Base-by-base conservation (phyloP, 805 yeast species). In the Wickerhamiella kurtzmanii region DNA sequence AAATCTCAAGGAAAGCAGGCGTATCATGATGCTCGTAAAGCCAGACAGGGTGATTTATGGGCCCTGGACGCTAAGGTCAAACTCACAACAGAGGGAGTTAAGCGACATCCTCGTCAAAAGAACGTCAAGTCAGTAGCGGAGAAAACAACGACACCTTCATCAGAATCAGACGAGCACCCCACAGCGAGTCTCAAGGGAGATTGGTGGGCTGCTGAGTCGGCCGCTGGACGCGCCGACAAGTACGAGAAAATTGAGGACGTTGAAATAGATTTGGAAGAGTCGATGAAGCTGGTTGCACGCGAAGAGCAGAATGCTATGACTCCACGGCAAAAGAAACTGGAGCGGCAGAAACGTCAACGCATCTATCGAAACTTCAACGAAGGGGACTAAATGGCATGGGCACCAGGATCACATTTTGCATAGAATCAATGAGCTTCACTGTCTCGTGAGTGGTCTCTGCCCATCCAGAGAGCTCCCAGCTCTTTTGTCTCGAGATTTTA, bases 21-120 rank as follows among this genome's bases (percentile, higher is more conserved):
- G 2, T 92, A 85, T 55, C 94, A 84, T 58, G 97, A 92, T 66
- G 95, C 95, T 0, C 72, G 96, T 47, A 89, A 92, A 61, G 76
- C 85, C 0, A 64, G 63, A n/a, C 74, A 75, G 59, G 95, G 96
- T 19, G 98, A 92, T 60, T 64, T 80, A 45, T 92, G 97, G 98
- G 80, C 82, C 0, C 62, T 79, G 37, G 82, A 73, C 35, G 79
- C 79, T 2, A 82, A 81, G 60, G 68, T 76, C 2, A 71, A 69
- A 22, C 64, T 60, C 43, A 32, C 18, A 4, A 53, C 66, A n/a
- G 64, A 63, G 15, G 64, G 63, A 11, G 18, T 37, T 17, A 11
- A 17, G 20, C 13, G 20, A 15, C 19, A 11, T 15, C 40, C 40
- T 15, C 9, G 40, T 17, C 19, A 15, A 25, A 25, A 11, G 6